Conservation (phyloP, 1,284 basidiomycete genomes). For the Pseudozyma sp. region DNA sequence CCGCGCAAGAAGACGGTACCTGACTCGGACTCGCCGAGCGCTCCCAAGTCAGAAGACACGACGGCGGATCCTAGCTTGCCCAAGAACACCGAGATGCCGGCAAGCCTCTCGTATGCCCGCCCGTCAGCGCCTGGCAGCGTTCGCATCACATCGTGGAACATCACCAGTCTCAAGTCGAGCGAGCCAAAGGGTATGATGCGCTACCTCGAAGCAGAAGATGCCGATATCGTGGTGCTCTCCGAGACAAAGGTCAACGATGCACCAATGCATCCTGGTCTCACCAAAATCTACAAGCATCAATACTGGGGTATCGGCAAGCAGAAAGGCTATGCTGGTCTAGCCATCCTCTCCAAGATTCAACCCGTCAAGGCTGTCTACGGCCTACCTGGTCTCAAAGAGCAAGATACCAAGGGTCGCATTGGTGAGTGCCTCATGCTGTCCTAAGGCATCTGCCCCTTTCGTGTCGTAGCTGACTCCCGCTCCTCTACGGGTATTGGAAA, state of each 20-base stretch:
- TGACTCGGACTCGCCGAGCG: slow-evolving; percentile 37
- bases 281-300: slow-evolving; percentile 58
- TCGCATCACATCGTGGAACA: slow-evolving; percentile 64
- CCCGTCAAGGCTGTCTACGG: slow-evolving; percentile 74
- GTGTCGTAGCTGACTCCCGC: neutral
- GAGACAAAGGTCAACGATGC: slow-evolving; percentile 66
- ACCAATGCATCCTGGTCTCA: slow-evolving; percentile 56
- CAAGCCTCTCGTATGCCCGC: slow-evolving; percentile 19
- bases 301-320: slow-evolving; percentile 66
- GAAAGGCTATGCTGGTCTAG: slow-evolving; percentile 76
- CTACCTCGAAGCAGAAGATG: slow-evolving; percentile 65
- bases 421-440: slow-evolving; percentile 9
- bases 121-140: slow-evolving; percentile 30
- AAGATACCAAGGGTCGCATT: slow-evolving; percentile 56
- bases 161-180: slow-evolving; percentile 60
- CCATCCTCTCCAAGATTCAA: slow-evolving; percentile 81
- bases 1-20: slow-evolving; percentile 36
- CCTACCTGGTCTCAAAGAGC: slow-evolving; percentile 72
- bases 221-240: slow-evolving; percentile 62
- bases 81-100: slow-evolving; percentile 45
- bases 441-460: neutral
- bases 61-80: slow-evolving; percentile 40
- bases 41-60: slow-evolving; percentile 33
- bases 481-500: slow-evolving; percentile 55
- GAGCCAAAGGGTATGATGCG: slow-evolving; percentile 62